These are phyloP conservation scores for Aspergillus ochraceoroseus DNA, from an alignment of 2,329 filamentous ascomycete species.

Conservation along the genomic window DNA sequence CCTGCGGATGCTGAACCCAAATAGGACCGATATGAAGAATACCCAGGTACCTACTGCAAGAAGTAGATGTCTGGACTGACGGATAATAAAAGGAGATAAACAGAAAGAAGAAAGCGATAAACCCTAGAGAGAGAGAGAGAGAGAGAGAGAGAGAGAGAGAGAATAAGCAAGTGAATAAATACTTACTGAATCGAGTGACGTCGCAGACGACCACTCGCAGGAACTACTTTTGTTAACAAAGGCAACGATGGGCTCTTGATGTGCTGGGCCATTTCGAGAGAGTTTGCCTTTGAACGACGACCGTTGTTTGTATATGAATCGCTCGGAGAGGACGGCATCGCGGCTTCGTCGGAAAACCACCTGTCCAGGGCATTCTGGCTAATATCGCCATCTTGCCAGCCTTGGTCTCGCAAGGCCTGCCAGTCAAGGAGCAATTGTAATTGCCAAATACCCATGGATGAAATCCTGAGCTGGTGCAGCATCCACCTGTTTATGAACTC, in stretches of 20 bases:
- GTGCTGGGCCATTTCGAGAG: neutral
- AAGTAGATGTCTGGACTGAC: too few relatives aligned
- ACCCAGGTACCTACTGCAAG: too few relatives aligned
- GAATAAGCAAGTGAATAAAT: too few relatives aligned
- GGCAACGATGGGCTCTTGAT: constrained; percentile 1
- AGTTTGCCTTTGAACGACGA: neutral
- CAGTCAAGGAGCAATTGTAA: constrained; percentile 24
- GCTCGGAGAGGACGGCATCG: constrained; percentile 1
- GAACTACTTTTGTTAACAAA: neutral
- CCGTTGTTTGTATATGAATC: neutral
- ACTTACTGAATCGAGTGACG: too few relatives aligned
- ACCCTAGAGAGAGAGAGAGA: too few relatives aligned
- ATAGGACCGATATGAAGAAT: too few relatives aligned
- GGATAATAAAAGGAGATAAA: too few relatives aligned
- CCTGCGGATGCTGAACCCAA: too few relatives aligned
- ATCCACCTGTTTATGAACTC: constrained; percentile 31
- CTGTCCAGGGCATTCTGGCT: constrained; percentile 21
- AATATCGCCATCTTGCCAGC: constrained; percentile 21
- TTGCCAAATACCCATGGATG: constrained; percentile 24
- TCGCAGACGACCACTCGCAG: too few relatives aligned
- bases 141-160: too few relatives aligned
- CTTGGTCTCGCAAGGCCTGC: constrained; percentile 15
- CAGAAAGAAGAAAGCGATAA: too few relatives aligned
- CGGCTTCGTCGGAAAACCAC: constrained; percentile 25
- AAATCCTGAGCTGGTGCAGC: constrained; percentile 31